Evolutionary conservation across 73 alveolate genomes (phyloP), one percentile per base, ranked within the genome.

Genomic region (Paramecium caudatum): DNA sequence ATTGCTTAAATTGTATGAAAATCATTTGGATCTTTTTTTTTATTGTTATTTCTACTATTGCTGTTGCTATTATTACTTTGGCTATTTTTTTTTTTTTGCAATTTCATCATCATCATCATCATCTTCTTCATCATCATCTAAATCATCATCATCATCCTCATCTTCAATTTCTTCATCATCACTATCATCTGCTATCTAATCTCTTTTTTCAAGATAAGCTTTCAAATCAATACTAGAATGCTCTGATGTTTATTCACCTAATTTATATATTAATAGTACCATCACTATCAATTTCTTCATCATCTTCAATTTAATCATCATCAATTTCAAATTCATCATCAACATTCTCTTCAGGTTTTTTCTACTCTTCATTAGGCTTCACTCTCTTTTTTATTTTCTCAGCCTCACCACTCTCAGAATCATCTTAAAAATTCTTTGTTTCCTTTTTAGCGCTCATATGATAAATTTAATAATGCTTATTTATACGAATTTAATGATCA

Each of bases 391-490:
- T 0, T 16, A 9, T 23, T 74, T 74, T 34, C 16, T 39, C 68
- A 23, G 36, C 88, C 61, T 43, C 70, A n/a, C 70, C n/a, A n/a
- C n/a, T n/a, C n/a, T n/a, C 80, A 27, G 80, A 55, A 23, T 10
- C 46, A 1, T 74, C 47, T 41, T 74, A 37, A 23, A 74, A 74
- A 39, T 74, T 8, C 36, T 74, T 65, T 33, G 23, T 32, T 17
- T 65, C 16, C 62, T 74, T 74, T 43, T 39, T 74, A 32, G 84
- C 84, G 61, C 61, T 68, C 84, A 68, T 68, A 68, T 41, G 17
- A 41, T 19, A 74, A 10, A 21, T 39, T 74, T 27, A 39, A 41
- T 19, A 39, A 74, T 74, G 10, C 10, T 41, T 41, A 12, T 16
- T 41, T 39, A 3, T 45, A 37, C 21, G 43, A 23, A 39, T 74